Base-by-base conservation (phyloP, 257 asterid genomes). In the Eucommia ulmoides region DNA sequence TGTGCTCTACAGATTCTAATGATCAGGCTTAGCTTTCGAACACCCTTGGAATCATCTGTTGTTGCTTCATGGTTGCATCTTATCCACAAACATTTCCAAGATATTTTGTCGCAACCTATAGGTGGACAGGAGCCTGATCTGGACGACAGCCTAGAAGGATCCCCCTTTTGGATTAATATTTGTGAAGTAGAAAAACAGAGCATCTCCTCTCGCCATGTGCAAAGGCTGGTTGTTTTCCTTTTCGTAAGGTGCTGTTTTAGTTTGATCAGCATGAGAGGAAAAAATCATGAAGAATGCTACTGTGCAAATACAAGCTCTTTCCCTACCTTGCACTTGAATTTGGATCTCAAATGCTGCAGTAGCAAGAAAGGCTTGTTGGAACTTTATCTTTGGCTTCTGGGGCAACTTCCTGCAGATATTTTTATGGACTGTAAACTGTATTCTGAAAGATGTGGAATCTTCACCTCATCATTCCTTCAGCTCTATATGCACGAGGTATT, bases 401-500 rank as follows among this genome's bases (percentile, higher is more conserved):
- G 67, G 56, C 83, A 78, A 15, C 58, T 73, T 56, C 78, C 73
- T 61, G 67, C 50, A 24, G 81, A 74, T 68, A 63, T 60, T 47
- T 68, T 64, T 56, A 63, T 23, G 52, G 68, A 76, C 51, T 64
- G 62, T 62, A 64, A 72, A 33, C 41, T 67, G 45, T 70, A 63
- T 63, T 62, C 56, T 25, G 64, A 71, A 56, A 69, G 59, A 61
- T 70, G 81, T 51, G 45, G 55, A 70, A 62, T 62, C 62, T 83
- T 91, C 58, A 57, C 84, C 20, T 58, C 54, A 56, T 73, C 83
- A 75, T 86, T 91, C 70, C 66, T 85, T 52, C 83, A 74, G 82
- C 71, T 91, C 51, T 91, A 61, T 66, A 73, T 86, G 82, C 94
- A 80, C 8, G 97, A 89, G 97, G 94, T 88, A 65, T 45, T 68